Conservation (phyloP, 139 green algal genomes). For the Yamagishiella unicocca region DNA sequence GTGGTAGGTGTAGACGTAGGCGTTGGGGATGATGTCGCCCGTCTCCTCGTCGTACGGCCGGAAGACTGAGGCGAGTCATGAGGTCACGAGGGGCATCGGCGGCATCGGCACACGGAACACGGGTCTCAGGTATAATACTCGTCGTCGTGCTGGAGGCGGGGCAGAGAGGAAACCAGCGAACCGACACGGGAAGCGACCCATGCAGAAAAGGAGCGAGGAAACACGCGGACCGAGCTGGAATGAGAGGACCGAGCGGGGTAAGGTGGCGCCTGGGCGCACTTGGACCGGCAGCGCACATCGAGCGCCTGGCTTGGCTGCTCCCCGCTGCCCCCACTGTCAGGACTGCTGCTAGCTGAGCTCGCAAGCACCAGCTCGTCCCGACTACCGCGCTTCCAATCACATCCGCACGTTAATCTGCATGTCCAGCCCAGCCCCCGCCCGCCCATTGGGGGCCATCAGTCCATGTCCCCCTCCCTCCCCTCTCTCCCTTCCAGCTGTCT, state of each 20-base stretch:
- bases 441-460: background rate
- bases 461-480: background rate
- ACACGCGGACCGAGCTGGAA: background rate
- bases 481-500: background rate
- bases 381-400: too few relatives aligned
- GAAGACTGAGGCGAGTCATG: background rate
- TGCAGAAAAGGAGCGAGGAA: background rate
- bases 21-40: background rate
- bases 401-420: too few relatives aligned
- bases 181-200: background rate
- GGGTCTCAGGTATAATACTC: background rate
- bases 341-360: too few relatives aligned
- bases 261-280: too few relatives aligned
- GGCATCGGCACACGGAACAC: background rate
- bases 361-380: too few relatives aligned
- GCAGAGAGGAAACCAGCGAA: background rate
- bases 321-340: too few relatives aligned
- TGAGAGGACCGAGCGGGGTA: too few relatives aligned
- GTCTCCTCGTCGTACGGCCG: background rate
- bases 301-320: too few relatives aligned
- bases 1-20: conserved; percentile 6
- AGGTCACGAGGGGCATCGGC: background rate
- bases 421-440: too few relatives aligned
- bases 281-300: too few relatives aligned
- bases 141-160: background rate